A percentile compares a stretch with the other conserved stretches of the same genome.
Evolutionary conservation across 768 basidiomycete species (phyloP).

Genomic region (Boletus barrowsii): DNA sequence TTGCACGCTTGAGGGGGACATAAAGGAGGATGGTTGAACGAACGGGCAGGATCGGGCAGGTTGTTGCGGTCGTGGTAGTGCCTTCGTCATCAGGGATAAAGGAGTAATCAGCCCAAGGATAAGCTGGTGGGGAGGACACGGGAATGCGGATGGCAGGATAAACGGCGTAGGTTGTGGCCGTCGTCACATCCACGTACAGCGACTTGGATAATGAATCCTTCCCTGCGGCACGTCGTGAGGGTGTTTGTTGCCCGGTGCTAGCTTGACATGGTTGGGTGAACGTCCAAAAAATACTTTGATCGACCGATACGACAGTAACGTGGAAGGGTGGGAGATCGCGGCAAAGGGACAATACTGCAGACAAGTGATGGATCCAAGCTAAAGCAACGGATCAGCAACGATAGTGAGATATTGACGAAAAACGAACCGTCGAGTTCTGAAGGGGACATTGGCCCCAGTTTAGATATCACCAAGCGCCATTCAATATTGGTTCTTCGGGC

Average conservation of each 20-base stretch:
- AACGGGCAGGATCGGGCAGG: conserved; percentile 49
- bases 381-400: conserved; percentile 6
- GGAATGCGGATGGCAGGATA: conserved; percentile 42
- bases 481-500: conserved; percentile 67
- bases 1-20: conserved; percentile 42
- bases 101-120: conserved; percentile 24
- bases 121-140: conserved; percentile 37
- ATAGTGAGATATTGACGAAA: background rate
- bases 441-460: conserved; percentile 57
- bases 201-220: conserved; percentile 31
- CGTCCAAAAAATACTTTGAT: conserved; percentile 58
- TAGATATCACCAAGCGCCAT: conserved; percentile 76
- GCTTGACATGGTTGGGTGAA: conserved; percentile 39
- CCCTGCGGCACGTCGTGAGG: conserved; percentile 27
- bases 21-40: conserved; percentile 59
- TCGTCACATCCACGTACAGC: conserved; percentile 33
- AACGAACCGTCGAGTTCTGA: conserved; percentile 65
- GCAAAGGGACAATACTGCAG: conserved; percentile 36
- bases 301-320: conserved; percentile 58
- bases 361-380: conserved; percentile 67
- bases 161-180: conserved; percentile 49
- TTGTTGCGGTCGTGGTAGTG: conserved; percentile 22
- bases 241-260: conserved; percentile 19
- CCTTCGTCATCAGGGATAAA: conserved; percentile 34
- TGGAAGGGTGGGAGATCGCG: conserved; percentile 51